phyloP scores from a whole-genome alignment of 2,329 filamentous ascomycete species.

The Didymella keratinophila region DNA sequence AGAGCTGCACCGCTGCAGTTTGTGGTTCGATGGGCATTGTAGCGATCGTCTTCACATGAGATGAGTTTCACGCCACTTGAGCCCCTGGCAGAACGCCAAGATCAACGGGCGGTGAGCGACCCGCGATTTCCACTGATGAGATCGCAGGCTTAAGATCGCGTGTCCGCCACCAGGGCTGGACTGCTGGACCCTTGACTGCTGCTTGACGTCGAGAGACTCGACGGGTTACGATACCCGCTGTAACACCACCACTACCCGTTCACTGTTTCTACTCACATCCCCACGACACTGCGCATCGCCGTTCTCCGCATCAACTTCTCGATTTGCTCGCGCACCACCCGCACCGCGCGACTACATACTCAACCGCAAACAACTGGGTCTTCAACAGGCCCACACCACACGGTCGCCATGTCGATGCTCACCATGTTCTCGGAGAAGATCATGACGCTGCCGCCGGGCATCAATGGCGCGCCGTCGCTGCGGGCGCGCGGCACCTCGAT shows the following conservation, averaged over 20 bases:
- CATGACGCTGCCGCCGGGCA: slow-evolving; percentile 35
- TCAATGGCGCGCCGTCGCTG: slow-evolving; percentile 22
- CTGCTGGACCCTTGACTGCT: slow-evolving; percentile 5
- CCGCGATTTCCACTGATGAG: slow-evolving; percentile 33
- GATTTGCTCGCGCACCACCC: neutral
- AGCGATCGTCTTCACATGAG: slow-evolving; percentile 22
- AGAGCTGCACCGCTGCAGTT: slow-evolving; percentile 4
- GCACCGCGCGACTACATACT: neutral
- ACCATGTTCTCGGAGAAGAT: slow-evolving; percentile 39
- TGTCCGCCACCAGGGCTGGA: slow-evolving; percentile 28
- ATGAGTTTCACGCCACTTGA: slow-evolving; percentile 44
- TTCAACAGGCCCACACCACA: slow-evolving; percentile 25
- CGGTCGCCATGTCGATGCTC: slow-evolving; percentile 30
- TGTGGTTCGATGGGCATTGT: slow-evolving; percentile 26
- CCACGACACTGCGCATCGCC: neutral
- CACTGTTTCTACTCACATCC: neutral
- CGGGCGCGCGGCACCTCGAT: slow-evolving; percentile 29
- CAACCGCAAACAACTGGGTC: slow-evolving; percentile 8
- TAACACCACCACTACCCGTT: neutral
- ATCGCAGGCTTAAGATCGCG: slow-evolving; percentile 37
- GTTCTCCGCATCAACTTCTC: neutral
- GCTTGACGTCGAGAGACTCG: neutral
- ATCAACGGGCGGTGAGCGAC: slow-evolving; percentile 7
- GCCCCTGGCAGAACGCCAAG: neutral
- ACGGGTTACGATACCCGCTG: neutral